Evolutionary conservation across 305 asterid genomes (phyloP).

Genomic region (Rubia peregrina): DNA sequence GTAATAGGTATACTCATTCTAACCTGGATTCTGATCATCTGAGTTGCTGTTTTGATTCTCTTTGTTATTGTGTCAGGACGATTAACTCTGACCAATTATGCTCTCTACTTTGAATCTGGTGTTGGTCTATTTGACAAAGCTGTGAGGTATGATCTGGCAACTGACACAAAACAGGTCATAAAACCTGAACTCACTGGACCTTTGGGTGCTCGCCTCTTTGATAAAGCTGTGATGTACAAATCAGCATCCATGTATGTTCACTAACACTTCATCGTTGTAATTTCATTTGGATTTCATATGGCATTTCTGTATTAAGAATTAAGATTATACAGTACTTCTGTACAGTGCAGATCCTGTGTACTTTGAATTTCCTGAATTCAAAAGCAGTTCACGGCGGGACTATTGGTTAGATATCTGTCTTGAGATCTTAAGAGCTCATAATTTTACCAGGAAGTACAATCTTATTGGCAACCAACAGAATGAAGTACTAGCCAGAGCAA

Average conservation of each 20-base stretch:
- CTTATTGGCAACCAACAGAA: constrained; percentile 50
- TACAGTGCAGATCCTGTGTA: constrained; percentile 79
- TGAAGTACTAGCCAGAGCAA: constrained; percentile 78
- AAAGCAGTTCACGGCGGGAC: constrained; percentile 81
- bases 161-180: constrained; percentile 67
- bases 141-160: constrained; percentile 71
- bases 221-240: constrained; percentile 95
- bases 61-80: constrained; percentile 55
- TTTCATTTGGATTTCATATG: background rate
- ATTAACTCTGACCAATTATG: constrained; percentile 72
- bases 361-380: constrained; percentile 92
- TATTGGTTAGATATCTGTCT: constrained; percentile 88
- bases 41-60: background rate
- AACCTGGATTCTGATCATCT: background rate
- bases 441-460: constrained; percentile 59
- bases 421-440: constrained; percentile 71
- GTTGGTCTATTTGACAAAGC: constrained; percentile 87
- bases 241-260: constrained; percentile 62
- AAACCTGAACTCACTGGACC: constrained; percentile 96
- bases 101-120: constrained; percentile 89
- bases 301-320: constrained; percentile 11
- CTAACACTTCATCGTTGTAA: constrained; percentile 14
- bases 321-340: constrained; percentile 23
- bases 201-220: constrained; percentile 87
- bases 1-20: background rate